phyloP scores from a whole-genome alignment of 2,329 filamentous ascomycete species.

The Trichoderma lentiforme region DNA sequence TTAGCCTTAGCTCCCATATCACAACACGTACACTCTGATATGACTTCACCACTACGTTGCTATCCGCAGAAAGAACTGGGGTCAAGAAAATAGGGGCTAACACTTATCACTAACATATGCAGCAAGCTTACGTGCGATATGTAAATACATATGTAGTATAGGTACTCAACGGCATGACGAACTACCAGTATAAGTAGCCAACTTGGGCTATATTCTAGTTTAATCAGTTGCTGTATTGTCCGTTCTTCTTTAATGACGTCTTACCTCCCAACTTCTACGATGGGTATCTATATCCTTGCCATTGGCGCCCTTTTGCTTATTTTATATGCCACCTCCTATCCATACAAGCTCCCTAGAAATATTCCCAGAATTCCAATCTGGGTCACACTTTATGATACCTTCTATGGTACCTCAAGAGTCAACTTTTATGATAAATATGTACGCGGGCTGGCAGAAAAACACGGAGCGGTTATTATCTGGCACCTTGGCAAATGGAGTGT shows the following conservation, averaged over 20 bases:
- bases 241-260: background rate
- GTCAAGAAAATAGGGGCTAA: no score
- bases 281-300: background rate
- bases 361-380: background rate
- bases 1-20: no score
- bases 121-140: no score
- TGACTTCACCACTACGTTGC: no score
- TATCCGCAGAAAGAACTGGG: no score
- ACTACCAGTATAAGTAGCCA: no score
- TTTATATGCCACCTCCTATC: background rate
- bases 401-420: background rate
- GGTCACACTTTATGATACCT: background rate
- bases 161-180: no score
- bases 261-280: background rate
- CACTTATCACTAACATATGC: no score
- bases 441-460: background rate
- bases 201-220: no score
- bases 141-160: no score
- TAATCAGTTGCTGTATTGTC: background rate
- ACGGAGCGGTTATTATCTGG: background rate
- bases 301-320: background rate
- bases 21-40: no score
- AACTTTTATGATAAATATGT: background rate
- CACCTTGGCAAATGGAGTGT: background rate
- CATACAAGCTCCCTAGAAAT: background rate